phyloP scores from a whole-genome alignment of 2,329 filamentous ascomycete species.

The Leptographium radiaticola region DNA sequence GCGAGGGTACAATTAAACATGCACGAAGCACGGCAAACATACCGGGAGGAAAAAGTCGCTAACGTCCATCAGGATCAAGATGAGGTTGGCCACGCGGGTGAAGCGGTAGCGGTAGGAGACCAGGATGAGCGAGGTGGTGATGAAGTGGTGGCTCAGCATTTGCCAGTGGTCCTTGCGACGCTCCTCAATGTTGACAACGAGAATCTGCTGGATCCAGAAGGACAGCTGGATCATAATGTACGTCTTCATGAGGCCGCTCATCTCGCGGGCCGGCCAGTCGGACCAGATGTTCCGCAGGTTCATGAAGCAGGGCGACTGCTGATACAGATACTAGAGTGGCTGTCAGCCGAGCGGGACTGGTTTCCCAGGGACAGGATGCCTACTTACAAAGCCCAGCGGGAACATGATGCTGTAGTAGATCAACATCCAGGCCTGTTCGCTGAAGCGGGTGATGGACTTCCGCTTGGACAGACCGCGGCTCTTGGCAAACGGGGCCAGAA shows the following conservation, averaged over 20 bases:
- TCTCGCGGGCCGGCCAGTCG: slow-evolving; percentile 67
- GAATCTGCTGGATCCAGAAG: slow-evolving; percentile 89
- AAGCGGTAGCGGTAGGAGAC: slow-evolving; percentile 78
- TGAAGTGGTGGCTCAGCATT: slow-evolving; percentile 90
- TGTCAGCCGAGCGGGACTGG: neutral
- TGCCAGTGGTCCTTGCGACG: slow-evolving; percentile 89
- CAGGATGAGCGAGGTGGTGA: slow-evolving; percentile 71
- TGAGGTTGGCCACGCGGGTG: slow-evolving; percentile 76
- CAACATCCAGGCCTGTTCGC: slow-evolving; percentile 86
- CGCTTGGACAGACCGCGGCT: slow-evolving; percentile 57
- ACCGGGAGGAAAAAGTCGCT: slow-evolving; percentile 83
- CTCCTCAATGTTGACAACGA: slow-evolving; percentile 91
- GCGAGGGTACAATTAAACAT: neutral
- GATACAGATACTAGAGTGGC: slow-evolving; percentile 62
- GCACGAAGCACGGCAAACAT: slow-evolving; percentile 19
- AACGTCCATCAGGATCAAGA: slow-evolving; percentile 86
- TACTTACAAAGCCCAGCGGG: slow-evolving; percentile 63
- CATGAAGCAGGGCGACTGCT: slow-evolving; percentile 63
- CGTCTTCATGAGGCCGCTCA: slow-evolving; percentile 63
- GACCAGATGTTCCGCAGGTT: slow-evolving; percentile 71
- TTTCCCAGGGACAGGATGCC: no score
- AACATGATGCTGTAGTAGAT: slow-evolving; percentile 76
- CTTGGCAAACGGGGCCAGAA: slow-evolving; percentile 66
- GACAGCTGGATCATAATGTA: slow-evolving; percentile 85
- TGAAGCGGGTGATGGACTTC: slow-evolving; percentile 72